These are phyloP conservation scores for Coniochaeta hoffmannii DNA, from an alignment of 2,329 filamentous ascomycete genomes.

Conservation along the genomic window DNA sequence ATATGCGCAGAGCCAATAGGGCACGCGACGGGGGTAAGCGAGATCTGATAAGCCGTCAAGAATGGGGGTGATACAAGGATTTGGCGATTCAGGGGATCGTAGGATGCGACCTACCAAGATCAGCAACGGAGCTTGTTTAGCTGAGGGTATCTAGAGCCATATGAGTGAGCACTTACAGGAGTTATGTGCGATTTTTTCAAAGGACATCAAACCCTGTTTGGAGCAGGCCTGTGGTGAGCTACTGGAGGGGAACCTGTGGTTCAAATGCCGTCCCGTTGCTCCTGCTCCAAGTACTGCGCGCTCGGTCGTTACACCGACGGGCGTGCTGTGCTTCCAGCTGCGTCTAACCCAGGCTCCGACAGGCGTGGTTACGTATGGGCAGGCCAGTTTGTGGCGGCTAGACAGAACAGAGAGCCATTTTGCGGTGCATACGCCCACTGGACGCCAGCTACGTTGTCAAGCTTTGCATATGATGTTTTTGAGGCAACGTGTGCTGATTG, in stretches of 20 bases:
- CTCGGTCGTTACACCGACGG: neutral
- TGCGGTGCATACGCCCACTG: neutral
- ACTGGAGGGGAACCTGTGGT: neutral
- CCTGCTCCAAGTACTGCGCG: neutral
- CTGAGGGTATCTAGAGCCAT: neutral
- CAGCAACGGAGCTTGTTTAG: neutral
- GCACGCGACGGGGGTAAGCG: neutral
- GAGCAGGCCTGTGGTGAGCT: neutral
- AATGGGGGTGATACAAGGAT: neutral
- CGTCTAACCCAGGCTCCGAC: neutral
- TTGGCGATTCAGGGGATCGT: neutral
- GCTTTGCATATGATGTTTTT: slow-evolving; percentile 9
- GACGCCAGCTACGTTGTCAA: neutral
- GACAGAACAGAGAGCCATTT: neutral
- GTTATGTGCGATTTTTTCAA: neutral
- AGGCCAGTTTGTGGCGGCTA: neutral
- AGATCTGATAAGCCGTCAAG: neutral
- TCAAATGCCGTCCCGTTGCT: neutral
- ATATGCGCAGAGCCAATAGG: neutral
- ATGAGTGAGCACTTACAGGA: neutral
- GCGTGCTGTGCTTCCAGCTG: neutral
- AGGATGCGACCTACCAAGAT: neutral
- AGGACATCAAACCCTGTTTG: neutral
- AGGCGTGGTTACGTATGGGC: neutral
- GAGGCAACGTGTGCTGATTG: slow-evolving; percentile 8